Evolutionary conservation across 306 rosid genomes (phyloP), one percentile per base, ranked within the genome.

Genomic region (Chamaecrista fasciculata): DNA sequence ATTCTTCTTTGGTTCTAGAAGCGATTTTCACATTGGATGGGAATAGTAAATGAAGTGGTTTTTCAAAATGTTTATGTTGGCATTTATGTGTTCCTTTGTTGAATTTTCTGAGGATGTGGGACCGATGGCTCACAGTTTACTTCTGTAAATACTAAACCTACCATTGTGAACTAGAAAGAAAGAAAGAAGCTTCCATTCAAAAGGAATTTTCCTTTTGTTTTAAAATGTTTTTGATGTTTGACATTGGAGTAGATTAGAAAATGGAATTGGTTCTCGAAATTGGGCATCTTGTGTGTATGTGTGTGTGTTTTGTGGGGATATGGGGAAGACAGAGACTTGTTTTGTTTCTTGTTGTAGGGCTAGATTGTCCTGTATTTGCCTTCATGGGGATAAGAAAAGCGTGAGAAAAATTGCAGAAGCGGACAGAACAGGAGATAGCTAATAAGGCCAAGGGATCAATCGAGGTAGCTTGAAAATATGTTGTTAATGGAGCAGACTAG

Each of bases 221-320:
- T 58, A 33, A 24, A 60, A 29, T 40, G 50, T 6, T 48, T 71
- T 21, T 29, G 85, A 82, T 76, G 80, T 60, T 15, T 79, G 88
- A 52, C 62, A 49, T 1, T 2, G n/a, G n/a, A n/a, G n/a, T 42
- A 42, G 18, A 42, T 51, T 5, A 16, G 31, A 11, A 5, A 12
- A 19, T 46, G 53, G 65, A 71, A 70, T 69, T 64, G 61, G 74
- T 50, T 80, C 67, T 87, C 15, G 71, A 72, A 75, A 57, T 74
- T 44, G 82, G 53, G 62, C 69, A 81, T 71, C 81, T 66, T 74
- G 58, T 46, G 44, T 69, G 36, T 60, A 49, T 78, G 70, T 65
- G 39, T 69, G 42, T 81, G 76, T 68, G 50, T n/a, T 78, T 73
- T 65, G 39, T 69, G 42, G 83, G 76, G 71, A 56, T n/a, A n/a